Percentiles rank a stretch among this genome's conserved stretches.
phyloP scores from a whole-genome alignment of 2,329 filamentous ascomycete species.

The Helotiales sp. region DNA sequence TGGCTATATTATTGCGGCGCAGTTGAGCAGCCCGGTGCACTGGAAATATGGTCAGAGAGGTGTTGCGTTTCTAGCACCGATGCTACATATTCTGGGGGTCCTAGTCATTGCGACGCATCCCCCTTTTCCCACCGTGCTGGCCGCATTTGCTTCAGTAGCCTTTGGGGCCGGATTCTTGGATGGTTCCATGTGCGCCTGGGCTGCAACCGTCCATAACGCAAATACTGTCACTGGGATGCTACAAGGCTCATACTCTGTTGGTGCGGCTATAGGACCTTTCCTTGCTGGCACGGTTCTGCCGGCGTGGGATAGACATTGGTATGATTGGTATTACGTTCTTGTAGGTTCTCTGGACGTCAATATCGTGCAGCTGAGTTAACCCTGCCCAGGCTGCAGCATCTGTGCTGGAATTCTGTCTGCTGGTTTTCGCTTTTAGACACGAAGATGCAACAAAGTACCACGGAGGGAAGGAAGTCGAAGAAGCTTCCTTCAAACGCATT shows the following conservation, averaged over 20 bases:
- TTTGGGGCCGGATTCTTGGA: slow-evolving; percentile 1
- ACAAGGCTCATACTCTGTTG: background rate
- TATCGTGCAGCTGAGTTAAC: background rate
- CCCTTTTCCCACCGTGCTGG: background rate
- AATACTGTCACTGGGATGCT: slow-evolving; percentile 1
- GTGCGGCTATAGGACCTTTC: background rate
- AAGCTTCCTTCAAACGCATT: background rate
- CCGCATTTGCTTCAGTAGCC: background rate
- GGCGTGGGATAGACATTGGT: background rate
- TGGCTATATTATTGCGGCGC: background rate
- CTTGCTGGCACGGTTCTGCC: background rate
- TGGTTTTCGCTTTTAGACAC: background rate
- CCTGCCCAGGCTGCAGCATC: background rate
- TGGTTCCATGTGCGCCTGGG: background rate
- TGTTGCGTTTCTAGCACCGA: background rate
- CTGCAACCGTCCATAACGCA: slow-evolving; percentile 4
- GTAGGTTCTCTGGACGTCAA: background rate
- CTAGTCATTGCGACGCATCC: background rate
- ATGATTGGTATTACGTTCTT: slow-evolving; percentile 7
- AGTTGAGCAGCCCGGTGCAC: background rate
- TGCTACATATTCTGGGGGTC: background rate
- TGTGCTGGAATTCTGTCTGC: background rate
- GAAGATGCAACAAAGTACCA: slow-evolving; percentile 3
- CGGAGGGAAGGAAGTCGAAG: background rate
- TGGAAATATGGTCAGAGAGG: background rate